These are phyloP conservation scores for Coemansia sp. DNA, from an alignment of 192 early-diverging fungal genomes.

Conservation along the genomic window DNA sequence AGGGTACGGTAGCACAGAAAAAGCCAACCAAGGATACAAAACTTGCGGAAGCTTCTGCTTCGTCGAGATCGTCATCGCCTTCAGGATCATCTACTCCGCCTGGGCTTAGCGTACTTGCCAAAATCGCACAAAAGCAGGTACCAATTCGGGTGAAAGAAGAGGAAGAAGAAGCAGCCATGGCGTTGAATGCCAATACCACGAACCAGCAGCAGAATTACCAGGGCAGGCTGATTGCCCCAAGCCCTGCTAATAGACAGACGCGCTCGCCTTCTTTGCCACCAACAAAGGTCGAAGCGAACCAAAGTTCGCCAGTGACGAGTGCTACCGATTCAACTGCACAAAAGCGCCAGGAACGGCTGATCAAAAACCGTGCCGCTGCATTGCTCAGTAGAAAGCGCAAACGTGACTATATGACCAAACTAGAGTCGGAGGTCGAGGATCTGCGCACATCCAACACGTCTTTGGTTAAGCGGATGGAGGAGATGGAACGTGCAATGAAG, in stretches of 20 bases:
- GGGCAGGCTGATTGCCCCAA: background rate
- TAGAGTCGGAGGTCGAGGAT: slow-evolving; percentile 71
- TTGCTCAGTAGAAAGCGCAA: slow-evolving; percentile 86
- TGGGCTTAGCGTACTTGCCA: slow-evolving; percentile 41
- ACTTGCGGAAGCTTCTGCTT: background rate
- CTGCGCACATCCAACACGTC: slow-evolving; percentile 60
- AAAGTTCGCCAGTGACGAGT: background rate
- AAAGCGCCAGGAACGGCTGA: slow-evolving; percentile 84
- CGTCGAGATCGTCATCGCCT: slow-evolving; percentile 3
- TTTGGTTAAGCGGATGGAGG: slow-evolving; percentile 59
- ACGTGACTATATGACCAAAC: slow-evolving; percentile 76
- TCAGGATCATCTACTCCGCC: slow-evolving; percentile 39
- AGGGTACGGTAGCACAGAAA: background rate
- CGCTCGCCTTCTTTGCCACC: slow-evolving; percentile 3
- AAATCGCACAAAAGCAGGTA: slow-evolving; percentile 40
- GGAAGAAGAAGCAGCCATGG: background rate
- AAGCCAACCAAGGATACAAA: background rate
- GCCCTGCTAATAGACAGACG: background rate
- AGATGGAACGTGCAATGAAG: slow-evolving; percentile 57
- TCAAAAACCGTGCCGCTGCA: slow-evolving; percentile 91
- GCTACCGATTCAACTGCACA: slow-evolving; percentile 41
- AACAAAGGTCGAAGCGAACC: background rate
- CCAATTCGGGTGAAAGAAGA: slow-evolving; percentile 26
- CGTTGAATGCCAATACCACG: background rate
- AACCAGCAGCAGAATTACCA: slow-evolving; percentile 7